Percentiles rank a stretch among this genome's conserved stretches.
These are phyloP conservation scores for Leccinum subrobustum DNA, from an alignment of 1,284 basidiomycete genomes.

Conservation along the genomic window DNA sequence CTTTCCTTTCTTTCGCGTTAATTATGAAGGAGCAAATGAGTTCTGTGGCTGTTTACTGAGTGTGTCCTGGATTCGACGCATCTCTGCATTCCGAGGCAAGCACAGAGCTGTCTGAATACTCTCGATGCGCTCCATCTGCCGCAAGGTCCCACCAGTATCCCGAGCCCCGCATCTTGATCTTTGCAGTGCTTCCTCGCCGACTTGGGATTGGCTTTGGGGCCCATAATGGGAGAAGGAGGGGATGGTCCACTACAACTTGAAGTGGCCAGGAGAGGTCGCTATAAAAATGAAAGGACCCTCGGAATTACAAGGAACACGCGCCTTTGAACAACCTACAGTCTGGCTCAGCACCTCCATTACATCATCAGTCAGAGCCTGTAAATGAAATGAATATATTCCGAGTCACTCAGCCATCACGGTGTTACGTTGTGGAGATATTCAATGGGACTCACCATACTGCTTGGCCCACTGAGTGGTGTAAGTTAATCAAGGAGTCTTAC, in stretches of 20 bases:
- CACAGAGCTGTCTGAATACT: background rate
- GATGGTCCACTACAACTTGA: background rate
- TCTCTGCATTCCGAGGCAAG: background rate
- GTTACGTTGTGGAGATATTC: no score
- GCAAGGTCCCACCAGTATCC: background rate
- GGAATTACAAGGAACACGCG: background rate
- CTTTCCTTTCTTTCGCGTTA: background rate
- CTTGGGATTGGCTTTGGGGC: background rate
- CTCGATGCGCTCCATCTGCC: background rate
- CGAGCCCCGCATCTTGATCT: background rate
- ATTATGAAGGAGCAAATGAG: background rate
- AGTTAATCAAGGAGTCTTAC: constrained; percentile 5
- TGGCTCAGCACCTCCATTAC: background rate
- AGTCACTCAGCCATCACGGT: no score
- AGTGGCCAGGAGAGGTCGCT: background rate
- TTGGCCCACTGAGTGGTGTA: constrained; percentile 2
- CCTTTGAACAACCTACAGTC: background rate
- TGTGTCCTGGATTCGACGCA: background rate
- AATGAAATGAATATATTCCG: no score
- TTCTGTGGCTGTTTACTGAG: background rate
- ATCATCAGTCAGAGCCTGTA: background rate
- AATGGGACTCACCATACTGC: constrained; percentile 4
- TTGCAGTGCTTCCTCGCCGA: background rate
- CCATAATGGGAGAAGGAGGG: background rate
- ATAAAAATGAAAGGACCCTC: background rate